phyloP scores from a whole-genome alignment of 371 early-diverging fungal genomes.

The Mortierella sp. region DNA sequence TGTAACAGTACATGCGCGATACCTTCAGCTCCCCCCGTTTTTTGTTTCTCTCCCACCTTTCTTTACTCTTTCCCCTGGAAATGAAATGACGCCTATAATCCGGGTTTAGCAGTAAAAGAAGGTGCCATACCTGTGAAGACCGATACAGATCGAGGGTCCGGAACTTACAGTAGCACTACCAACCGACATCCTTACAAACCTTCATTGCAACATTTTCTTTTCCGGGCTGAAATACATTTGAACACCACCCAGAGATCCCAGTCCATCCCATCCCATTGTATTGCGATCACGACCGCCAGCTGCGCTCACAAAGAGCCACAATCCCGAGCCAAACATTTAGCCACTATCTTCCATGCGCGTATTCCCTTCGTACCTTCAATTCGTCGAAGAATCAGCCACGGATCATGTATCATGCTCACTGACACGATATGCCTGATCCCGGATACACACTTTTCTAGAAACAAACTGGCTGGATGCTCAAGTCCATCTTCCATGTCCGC shows the following conservation, averaged over 20 bases:
- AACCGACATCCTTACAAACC: no score
- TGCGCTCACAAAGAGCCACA: not conserved
- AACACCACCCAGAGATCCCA: not conserved
- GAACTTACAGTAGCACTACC: no score
- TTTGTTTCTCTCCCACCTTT: no score
- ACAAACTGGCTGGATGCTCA: slow-evolving; percentile 88
- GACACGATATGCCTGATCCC: not conserved
- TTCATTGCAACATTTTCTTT: no score
- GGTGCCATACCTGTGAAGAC: no score
- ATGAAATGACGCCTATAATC: no score
- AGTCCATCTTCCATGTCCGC: slow-evolving; percentile 89
- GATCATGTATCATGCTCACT: not conserved
- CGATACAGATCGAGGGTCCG: no score
- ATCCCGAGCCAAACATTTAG: not conserved
- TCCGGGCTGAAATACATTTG: not conserved
- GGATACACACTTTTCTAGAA: slow-evolving; percentile 57
- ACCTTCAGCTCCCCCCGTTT: no score
- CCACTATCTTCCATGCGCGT: not conserved
- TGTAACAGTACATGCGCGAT: no score
- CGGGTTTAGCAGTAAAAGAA: no score
- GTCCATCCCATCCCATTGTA: not conserved
- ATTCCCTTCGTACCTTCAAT: no score
- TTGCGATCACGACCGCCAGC: slow-evolving; percentile 4
- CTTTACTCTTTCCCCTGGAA: no score
- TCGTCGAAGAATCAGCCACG: not conserved